Evolutionary conservation across 1,284 basidiomycete genomes (phyloP).

Genomic region (Ganoderma multipileum): DNA sequence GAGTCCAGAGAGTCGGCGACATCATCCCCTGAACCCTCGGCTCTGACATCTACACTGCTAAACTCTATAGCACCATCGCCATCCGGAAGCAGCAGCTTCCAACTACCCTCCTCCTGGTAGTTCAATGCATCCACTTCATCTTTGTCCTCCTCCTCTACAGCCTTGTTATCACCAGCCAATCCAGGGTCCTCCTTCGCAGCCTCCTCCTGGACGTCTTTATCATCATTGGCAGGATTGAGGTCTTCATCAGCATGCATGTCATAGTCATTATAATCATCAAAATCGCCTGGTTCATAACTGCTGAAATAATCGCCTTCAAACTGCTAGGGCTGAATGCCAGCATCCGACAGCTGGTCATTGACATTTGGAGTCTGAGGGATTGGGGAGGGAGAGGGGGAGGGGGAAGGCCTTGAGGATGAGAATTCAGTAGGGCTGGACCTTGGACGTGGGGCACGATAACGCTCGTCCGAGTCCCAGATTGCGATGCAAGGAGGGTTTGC

Average conservation of each 20-base stretch:
- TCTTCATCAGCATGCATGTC: too few species aligned
- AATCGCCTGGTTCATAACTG: neutral
- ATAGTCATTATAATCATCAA: neutral
- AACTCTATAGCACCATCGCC: neutral
- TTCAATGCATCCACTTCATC: neutral
- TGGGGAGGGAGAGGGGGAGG: too few species aligned
- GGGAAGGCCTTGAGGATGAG: too few species aligned
- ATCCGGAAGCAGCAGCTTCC: neutral
- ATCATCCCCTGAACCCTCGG: neutral
- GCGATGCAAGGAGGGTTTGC: neutral
- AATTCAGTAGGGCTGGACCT: too few species aligned
- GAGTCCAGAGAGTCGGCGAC: neutral
- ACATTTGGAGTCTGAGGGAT: too few species aligned
- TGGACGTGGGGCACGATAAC: too few species aligned
- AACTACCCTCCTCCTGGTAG: neutral
- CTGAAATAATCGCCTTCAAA: conserved; percentile 9
- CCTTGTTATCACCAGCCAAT: neutral
- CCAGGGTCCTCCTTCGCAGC: too few species aligned
- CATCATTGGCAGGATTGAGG: too few species aligned
- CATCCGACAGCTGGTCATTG: too few species aligned
- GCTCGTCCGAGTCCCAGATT: neutral
- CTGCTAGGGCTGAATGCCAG: neutral
- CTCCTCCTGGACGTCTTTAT: too few species aligned
- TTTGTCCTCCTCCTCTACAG: neutral
- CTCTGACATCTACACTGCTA: too few species aligned